Evolutionary conservation across 1,284 basidiomycete genomes (phyloP).

Genomic region (Heliocybe sulcata): DNA sequence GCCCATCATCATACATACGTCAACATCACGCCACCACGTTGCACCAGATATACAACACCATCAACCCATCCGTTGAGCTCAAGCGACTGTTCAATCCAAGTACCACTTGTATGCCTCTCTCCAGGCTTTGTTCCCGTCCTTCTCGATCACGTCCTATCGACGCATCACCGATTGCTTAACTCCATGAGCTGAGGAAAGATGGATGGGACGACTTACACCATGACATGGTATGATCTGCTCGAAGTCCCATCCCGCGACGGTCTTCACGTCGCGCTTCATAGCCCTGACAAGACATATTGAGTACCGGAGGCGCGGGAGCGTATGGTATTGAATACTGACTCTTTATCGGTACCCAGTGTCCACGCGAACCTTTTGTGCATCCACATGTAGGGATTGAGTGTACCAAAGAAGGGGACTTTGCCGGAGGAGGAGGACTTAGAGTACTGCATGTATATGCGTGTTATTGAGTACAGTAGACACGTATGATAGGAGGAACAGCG

Average conservation of each 20-base stretch:
- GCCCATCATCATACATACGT: too few relatives aligned
- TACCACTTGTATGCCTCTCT: slow-evolving; percentile 28
- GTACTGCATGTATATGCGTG: too few relatives aligned
- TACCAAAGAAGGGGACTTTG: slow-evolving; percentile 30
- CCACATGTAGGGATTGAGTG: slow-evolving; percentile 51
- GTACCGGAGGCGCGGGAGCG: too few relatives aligned
- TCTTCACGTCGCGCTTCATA: slow-evolving; percentile 67
- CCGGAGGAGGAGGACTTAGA: slow-evolving; percentile 47
- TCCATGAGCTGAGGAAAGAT: too few relatives aligned
- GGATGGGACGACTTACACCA: slow-evolving; percentile 70
- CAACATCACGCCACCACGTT: too few relatives aligned
- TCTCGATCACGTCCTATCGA: slow-evolving; percentile 79
- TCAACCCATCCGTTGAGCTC: too few relatives aligned
- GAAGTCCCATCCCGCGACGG: slow-evolving; percentile 80
- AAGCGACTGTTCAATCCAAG: slow-evolving; percentile 24
- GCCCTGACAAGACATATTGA: too few relatives aligned
- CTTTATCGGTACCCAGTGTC: slow-evolving; percentile 48
- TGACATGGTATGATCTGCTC: slow-evolving; percentile 90
- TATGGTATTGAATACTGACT: slow-evolving; percentile 32
- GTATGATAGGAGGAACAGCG: too few relatives aligned
- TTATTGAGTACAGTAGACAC: too few relatives aligned
- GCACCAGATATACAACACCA: too few relatives aligned
- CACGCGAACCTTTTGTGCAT: slow-evolving; percentile 51
- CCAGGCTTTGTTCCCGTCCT: slow-evolving; percentile 67
- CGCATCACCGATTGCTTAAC: too few relatives aligned